These are phyloP conservation scores for Moesziomyces sp. DNA, from an alignment of 1,284 basidiomycete species.

Conservation along the genomic window DNA sequence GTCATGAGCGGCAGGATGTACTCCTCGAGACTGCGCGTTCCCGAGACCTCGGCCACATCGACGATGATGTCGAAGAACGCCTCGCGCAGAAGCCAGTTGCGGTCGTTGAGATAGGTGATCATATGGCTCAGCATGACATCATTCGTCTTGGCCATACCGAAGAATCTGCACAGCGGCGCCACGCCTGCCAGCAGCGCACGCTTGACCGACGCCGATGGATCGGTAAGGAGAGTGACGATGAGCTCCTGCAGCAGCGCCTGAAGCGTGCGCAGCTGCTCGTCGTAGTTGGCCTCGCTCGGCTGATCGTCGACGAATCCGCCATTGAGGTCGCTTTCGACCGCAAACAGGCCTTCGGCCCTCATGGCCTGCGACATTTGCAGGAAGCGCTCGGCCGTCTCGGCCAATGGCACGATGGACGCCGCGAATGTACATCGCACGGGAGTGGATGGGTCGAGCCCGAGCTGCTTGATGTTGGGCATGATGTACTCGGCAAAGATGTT, in stretches of 20 bases:
- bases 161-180: slow-evolving; percentile 87
- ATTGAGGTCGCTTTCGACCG: slow-evolving; percentile 77
- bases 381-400: slow-evolving; percentile 83
- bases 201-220: slow-evolving; percentile 72
- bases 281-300: slow-evolving; percentile 51
- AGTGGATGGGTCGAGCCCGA: slow-evolving; percentile 84
- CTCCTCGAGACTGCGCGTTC: slow-evolving; percentile 71
- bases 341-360: slow-evolving; percentile 81
- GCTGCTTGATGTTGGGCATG: slow-evolving; percentile 85
- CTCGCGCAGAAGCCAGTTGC: slow-evolving; percentile 84
- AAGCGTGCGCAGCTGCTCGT: slow-evolving; percentile 77
- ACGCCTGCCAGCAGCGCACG: slow-evolving; percentile 77
- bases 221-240: slow-evolving; percentile 77
- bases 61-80: slow-evolving; percentile 96
- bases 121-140: slow-evolving; percentile 95
- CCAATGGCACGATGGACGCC: slow-evolving; percentile 83
- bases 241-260: slow-evolving; percentile 88
- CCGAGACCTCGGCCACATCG: slow-evolving; percentile 76
- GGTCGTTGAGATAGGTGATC: slow-evolving; percentile 98
- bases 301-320: slow-evolving; percentile 69
- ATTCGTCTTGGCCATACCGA: slow-evolving; percentile 90
- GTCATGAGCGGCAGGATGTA: slow-evolving; percentile 93
- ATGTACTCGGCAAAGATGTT: slow-evolving; percentile 92
- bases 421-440: slow-evolving; percentile 91
- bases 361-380: slow-evolving; percentile 92